These are phyloP conservation scores for Lepidium campestre DNA, from an alignment of 441 rosid genomes.

Conservation along the genomic window DNA sequence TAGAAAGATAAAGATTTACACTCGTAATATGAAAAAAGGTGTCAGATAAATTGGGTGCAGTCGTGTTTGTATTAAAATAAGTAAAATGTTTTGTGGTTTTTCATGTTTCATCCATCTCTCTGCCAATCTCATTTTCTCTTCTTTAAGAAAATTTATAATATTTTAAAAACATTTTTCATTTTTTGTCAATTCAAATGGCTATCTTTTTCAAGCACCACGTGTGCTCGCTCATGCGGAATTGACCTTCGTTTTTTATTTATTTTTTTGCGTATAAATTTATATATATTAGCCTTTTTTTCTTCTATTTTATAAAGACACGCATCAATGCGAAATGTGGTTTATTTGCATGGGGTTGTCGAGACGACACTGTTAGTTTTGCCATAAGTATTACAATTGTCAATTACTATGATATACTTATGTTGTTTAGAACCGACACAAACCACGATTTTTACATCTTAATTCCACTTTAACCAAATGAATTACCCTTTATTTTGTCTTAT, in stretches of 20 bases:
- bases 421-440: neutral
- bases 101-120: conserved; percentile 1
- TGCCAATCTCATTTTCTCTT: neutral
- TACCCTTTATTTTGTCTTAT: neutral
- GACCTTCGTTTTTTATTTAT: neutral
- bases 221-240: neutral
- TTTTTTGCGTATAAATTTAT: neutral
- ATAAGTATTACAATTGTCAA: neutral
- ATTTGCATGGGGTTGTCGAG: neutral
- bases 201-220: neutral
- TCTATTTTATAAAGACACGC: neutral
- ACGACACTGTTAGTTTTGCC: neutral
- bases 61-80: neutral
- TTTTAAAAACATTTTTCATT: neutral
- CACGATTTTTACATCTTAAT: neutral
- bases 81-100: neutral
- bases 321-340: neutral
- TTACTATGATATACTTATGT: neutral
- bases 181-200: neutral
- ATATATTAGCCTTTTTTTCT: neutral
- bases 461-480: neutral
- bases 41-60: conserved; percentile 10
- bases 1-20: no score
- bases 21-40: no score
- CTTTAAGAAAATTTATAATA: neutral